These are phyloP conservation scores for Stephanodiscus triporus DNA, from an alignment of 108 stramenopile genomes.

Conservation along the genomic window DNA sequence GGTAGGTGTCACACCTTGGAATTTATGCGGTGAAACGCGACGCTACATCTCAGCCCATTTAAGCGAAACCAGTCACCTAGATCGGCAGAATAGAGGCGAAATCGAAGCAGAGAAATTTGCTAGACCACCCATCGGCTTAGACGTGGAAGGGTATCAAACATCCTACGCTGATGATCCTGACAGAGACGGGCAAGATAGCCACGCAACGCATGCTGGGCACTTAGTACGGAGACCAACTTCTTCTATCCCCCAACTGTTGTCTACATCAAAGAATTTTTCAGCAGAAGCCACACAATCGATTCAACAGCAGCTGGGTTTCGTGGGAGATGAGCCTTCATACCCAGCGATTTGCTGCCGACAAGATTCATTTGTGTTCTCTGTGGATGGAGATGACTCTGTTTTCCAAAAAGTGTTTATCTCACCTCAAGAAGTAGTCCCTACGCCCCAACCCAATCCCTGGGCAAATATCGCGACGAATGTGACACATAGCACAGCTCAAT, in stretches of 20 bases:
- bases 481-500: neutral
- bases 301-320: conserved; percentile 6
- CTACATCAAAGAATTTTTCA: neutral
- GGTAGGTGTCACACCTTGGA: neutral
- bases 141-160: neutral
- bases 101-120: neutral
- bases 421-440: neutral
- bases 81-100: neutral
- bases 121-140: neutral
- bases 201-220: neutral
- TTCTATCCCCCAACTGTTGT: conserved; percentile 33
- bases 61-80: neutral
- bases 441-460: neutral
- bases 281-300: conserved; percentile 6
- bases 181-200: conserved; percentile 1
- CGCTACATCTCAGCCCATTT: neutral
- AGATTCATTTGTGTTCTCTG: conserved; percentile 14
- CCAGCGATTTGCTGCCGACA: conserved; percentile 1
- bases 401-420: neutral
- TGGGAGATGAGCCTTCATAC: conserved; percentile 20
- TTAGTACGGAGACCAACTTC: conserved; percentile 14
- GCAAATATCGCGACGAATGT: neutral
- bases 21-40: neutral
- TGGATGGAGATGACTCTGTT: conserved; percentile 9
- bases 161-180: neutral